These are phyloP conservation scores for Argentina anserina DNA, from an alignment of 306 rosid species.

Conservation along the genomic window DNA sequence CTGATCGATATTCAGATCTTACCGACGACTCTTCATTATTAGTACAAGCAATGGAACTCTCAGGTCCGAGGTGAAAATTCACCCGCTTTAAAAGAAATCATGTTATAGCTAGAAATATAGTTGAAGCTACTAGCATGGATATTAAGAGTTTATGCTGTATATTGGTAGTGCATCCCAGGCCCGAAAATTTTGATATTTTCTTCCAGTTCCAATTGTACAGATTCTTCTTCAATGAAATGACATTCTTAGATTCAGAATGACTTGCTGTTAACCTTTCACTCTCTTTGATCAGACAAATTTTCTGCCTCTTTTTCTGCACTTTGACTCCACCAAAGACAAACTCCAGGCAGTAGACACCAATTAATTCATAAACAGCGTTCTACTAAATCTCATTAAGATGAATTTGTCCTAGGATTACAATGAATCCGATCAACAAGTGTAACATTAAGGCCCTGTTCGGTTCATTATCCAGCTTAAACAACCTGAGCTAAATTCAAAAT, in stretches of 20 bases:
- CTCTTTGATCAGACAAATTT: neutral
- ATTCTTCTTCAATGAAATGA: conserved; percentile 37
- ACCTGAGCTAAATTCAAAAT: neutral
- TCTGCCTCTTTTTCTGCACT: neutral
- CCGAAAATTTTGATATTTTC: conserved; percentile 34
- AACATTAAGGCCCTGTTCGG: neutral
- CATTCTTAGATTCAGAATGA: conserved; percentile 36
- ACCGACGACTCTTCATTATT: conserved; percentile 85
- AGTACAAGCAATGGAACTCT: conserved; percentile 97
- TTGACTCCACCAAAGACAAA: neutral
- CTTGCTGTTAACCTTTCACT: neutral
- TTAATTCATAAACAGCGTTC: neutral
- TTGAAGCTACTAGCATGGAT: conserved; percentile 37
- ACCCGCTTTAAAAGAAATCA: conserved; percentile 22
- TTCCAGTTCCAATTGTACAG: conserved; percentile 60
- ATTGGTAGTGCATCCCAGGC: conserved; percentile 35
- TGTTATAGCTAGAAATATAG: conserved; percentile 37
- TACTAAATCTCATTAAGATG: neutral
- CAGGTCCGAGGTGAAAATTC: conserved; percentile 72
- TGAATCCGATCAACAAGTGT: neutral
- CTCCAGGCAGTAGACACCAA: neutral
- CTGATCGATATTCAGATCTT: conserved; percentile 81
- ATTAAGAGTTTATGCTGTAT: conserved; percentile 32
- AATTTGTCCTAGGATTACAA: neutral
- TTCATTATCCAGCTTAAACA: neutral